Evolutionary conservation across 768 basidiomycete species (phyloP).

Genomic region (Suillus americanus): DNA sequence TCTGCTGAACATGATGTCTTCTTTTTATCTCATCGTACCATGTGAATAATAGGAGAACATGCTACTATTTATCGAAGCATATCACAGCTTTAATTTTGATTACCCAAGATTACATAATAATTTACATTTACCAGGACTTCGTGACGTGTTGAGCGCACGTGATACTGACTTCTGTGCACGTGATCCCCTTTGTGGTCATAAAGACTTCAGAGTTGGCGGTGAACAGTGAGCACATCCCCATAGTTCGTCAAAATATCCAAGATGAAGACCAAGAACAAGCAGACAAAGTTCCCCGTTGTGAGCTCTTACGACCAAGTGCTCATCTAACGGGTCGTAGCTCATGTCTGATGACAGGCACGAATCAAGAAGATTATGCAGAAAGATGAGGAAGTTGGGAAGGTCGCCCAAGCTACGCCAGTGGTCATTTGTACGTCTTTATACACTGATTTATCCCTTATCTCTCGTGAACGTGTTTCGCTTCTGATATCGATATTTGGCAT

Average conservation of each 20-base stretch:
- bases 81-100: not conserved
- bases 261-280: constrained; percentile 92
- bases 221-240: not conserved
- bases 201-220: not conserved
- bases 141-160: not conserved
- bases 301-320: constrained; percentile 28
- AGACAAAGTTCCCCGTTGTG: constrained; percentile 90
- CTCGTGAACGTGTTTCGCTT: constrained; percentile 8
- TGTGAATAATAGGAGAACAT: too few species aligned
- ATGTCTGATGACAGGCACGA: constrained; percentile 61
- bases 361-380: constrained; percentile 99
- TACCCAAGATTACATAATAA: not conserved
- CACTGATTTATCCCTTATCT: constrained; percentile 1
- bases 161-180: not conserved
- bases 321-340: constrained; percentile 4
- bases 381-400: constrained; percentile 98
- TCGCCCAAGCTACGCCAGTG: constrained; percentile 93
- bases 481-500: not conserved
- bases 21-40: not conserved
- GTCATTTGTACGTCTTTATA: constrained; percentile 78
- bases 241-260: not conserved
- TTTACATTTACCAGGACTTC: not conserved
- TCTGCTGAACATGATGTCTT: not conserved
- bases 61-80: not conserved
- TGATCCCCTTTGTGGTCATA: not conserved